Evolutionary conservation across 2,329 filamentous ascomycete genomes (phyloP), one percentile per base, ranked within the genome.

Genomic region (Talaromyces sp.): DNA sequence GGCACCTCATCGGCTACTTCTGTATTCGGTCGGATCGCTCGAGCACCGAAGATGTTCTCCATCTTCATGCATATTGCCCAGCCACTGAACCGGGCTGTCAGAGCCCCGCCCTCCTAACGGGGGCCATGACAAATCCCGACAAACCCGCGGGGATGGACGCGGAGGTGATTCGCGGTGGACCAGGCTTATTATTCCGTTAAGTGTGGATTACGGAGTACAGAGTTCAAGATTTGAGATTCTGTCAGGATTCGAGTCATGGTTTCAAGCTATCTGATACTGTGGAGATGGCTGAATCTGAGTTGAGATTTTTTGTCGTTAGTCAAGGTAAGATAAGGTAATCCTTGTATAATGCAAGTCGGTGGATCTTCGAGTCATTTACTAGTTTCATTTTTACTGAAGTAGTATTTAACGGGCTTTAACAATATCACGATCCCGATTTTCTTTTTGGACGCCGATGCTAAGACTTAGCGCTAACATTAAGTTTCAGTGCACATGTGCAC

Each of bases 51-150:
- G n/a, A n/a, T 17, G 17, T 39, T 11, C 36, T 14, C 35, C 36
- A 39, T 39, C 36, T 4, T 27, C 9, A 9, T 27, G 36, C 9
- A 39, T 17, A 39, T 39, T 11, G 36, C 16, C 36, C 36, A n/a
- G 36, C 39, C 51, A 43, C 33, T 52, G 47, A 49, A 50, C n/a
- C 45, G 47, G 54, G 39, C 47, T 13, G 11, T 39, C 17, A 19
- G n/a, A 22, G 4, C 36, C 36, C 36, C 36, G 37, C 43, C 49
- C 30, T 16, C 17, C 27, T 27, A 37, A 27, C 37, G 19, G 24
- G 30, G 20, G 4, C 10, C 50, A 54, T 63, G 57, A 62, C 59
- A 62, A 62, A 63, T 63, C 35, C 24, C 35, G 39, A 49, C 41
- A 27, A 36, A 45, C 45, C 56, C 45, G 39, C 47, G 24, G 30